phyloP scores from a whole-genome alignment of 768 basidiomycete species.

The Lactarius sanguifluus region DNA sequence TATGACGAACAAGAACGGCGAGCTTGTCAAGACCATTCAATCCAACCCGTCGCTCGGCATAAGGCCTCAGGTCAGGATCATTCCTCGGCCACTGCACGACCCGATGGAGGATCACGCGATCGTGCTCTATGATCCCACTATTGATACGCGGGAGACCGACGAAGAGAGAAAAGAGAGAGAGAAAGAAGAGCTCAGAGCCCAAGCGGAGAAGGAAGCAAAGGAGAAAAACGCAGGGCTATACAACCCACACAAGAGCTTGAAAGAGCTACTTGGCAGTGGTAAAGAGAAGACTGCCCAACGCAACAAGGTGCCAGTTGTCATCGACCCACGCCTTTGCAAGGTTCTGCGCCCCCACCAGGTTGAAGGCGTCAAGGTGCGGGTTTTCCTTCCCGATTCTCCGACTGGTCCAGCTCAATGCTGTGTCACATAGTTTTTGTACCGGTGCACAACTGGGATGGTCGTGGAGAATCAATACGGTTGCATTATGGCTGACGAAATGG shows the following conservation, averaged over 20 bases:
- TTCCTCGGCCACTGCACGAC: constrained; percentile 92
- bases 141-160: constrained; percentile 89
- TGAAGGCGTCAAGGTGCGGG: constrained; percentile 89
- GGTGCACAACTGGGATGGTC: constrained; percentile 91
- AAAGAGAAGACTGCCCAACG: constrained; percentile 62
- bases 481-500: constrained; percentile 99
- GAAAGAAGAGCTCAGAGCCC: constrained; percentile 68
- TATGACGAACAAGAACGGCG: constrained; percentile 72
- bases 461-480: constrained; percentile 90
- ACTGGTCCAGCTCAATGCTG: constrained; percentile 5
- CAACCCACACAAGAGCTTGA: constrained; percentile 92
- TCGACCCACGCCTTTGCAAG: constrained; percentile 84
- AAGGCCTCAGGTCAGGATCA: constrained; percentile 72
- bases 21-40: constrained; percentile 51
- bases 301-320: constrained; percentile 92
- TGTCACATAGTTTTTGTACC: constrained; percentile 81
- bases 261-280: constrained; percentile 69
- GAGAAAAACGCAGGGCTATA: constrained; percentile 73
- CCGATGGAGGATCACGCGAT: constrained; percentile 98
- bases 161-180: constrained; percentile 75
- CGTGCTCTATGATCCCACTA: constrained; percentile 94
- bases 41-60: constrained; percentile 82
- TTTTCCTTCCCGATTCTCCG: constrained; percentile 14
- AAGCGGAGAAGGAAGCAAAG: constrained; percentile 59
- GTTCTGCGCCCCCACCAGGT: constrained; percentile 96